Evolutionary conservation across 2,329 filamentous ascomycete genomes (phyloP).

Genomic region (Thermochaetoides dissita): DNA sequence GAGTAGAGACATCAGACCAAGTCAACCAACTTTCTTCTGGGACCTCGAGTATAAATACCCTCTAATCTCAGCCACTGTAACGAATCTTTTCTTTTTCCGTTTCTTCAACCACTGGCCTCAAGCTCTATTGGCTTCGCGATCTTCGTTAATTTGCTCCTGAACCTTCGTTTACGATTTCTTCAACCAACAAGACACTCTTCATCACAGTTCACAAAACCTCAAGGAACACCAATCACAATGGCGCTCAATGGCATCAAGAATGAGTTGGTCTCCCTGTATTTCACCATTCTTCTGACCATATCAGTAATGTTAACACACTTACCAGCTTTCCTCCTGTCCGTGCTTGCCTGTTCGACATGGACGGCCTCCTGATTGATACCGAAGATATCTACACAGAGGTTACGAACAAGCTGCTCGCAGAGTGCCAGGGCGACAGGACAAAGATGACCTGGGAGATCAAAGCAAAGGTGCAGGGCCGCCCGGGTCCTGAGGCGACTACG

Average conservation of each 20-base stretch:
- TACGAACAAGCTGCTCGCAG: slow-evolving; percentile 67
- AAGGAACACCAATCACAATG: slow-evolving; percentile 15
- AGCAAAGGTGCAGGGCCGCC: slow-evolving; percentile 59
- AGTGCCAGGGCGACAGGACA: slow-evolving; percentile 49
- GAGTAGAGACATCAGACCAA: too few relatives aligned
- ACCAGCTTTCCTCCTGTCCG: slow-evolving; percentile 62
- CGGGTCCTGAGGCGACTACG: slow-evolving; percentile 36
- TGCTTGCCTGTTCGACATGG: slow-evolving; percentile 97
- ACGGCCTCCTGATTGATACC: slow-evolving; percentile 84
- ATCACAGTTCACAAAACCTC: too few relatives aligned
- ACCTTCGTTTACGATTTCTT: too few relatives aligned
- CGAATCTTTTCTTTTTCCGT: too few relatives aligned
- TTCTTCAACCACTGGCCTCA: too few relatives aligned
- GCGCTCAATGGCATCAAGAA: slow-evolving; percentile 19
- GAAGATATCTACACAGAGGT: slow-evolving; percentile 79
- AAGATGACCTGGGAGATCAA: slow-evolving; percentile 86
- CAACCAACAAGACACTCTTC: not conserved
- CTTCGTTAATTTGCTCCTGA: too few relatives aligned
- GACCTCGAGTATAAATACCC: too few relatives aligned
- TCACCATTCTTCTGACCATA: too few relatives aligned
- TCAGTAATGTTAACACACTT: not conserved
- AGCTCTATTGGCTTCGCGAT: too few relatives aligned
- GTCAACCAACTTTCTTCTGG: too few relatives aligned
- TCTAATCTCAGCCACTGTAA: too few relatives aligned
- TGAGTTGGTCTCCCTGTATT: slow-evolving; percentile 16